phyloP scores from a whole-genome alignment of 192 early-diverging fungal species.

The Linnemannia elongata region DNA sequence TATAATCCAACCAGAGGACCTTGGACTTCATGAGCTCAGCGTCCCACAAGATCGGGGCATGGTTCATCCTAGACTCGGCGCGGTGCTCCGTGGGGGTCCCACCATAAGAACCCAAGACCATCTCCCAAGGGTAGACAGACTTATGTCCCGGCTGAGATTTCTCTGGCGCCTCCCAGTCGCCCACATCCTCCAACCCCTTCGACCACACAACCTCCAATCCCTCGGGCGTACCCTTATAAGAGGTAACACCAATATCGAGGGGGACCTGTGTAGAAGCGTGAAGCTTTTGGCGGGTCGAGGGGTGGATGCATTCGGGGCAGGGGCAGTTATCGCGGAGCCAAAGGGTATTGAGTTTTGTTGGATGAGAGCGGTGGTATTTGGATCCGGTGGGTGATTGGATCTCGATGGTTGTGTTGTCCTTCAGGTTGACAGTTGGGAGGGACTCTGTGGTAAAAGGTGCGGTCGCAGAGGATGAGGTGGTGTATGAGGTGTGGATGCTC shows the following conservation, averaged over 20 bases:
- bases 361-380: constrained; percentile 14
- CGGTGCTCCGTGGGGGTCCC: constrained; percentile 30
- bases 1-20: constrained; percentile 65
- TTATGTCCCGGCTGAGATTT: constrained; percentile 46
- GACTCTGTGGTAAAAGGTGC: background rate
- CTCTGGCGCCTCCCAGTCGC: constrained; percentile 37
- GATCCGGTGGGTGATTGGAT: constrained; percentile 18
- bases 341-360: constrained; percentile 41
- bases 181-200: constrained; percentile 58
- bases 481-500: constrained; percentile 23
- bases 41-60: constrained; percentile 59
- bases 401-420: constrained; percentile 13
- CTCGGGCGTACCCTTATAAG: constrained; percentile 28
- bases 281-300: constrained; percentile 68
- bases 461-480: background rate
- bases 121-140: constrained; percentile 39
- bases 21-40: constrained; percentile 50
- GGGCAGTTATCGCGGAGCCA: constrained; percentile 76
- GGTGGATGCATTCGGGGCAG: constrained; percentile 69
- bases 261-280: constrained; percentile 67
- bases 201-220: constrained; percentile 63
- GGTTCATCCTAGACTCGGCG: constrained; percentile 30
- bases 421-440: constrained; percentile 11
- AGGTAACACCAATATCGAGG: constrained; percentile 56
- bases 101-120: constrained; percentile 52